phyloP scores from a whole-genome alignment of 139 green algal species.

The Coelastrella sp. region DNA sequence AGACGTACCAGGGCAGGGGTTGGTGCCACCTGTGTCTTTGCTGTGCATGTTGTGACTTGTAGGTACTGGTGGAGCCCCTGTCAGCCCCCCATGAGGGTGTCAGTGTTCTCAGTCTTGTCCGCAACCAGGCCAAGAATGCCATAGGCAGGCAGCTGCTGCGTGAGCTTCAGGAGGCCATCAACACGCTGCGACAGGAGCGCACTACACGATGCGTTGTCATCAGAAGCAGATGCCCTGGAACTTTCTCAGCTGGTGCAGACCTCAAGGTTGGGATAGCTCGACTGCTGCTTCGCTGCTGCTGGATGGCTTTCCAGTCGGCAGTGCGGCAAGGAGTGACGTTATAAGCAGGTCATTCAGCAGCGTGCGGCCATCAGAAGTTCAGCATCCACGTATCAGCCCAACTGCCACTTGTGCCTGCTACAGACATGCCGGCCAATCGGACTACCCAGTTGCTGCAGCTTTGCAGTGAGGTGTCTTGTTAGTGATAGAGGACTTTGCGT shows the following conservation, averaged over 20 bases:
- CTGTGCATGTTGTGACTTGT: constrained; percentile 6
- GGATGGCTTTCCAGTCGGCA: not conserved
- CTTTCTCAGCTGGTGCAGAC: constrained; percentile 84
- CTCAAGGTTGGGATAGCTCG: constrained; percentile 53
- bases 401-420: too few species aligned
- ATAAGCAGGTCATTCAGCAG: too few species aligned
- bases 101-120: constrained; percentile 72
- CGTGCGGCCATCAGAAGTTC: too few species aligned
- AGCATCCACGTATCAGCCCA: too few species aligned
- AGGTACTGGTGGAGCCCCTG: constrained; percentile 75
- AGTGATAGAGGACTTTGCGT: too few species aligned
- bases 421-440: too few species aligned
- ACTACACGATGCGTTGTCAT: constrained; percentile 82
- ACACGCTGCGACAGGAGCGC: constrained; percentile 71
- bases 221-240: constrained; percentile 67
- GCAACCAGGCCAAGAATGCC: constrained; percentile 79
- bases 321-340: not conserved
- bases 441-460: too few species aligned
- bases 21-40: too few species aligned
- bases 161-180: constrained; percentile 76
- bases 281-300: too few species aligned
- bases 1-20: too few species aligned
- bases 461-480: too few species aligned
- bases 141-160: constrained; percentile 79
- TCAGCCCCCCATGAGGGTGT: constrained; percentile 70